Conservation (phyloP, 495 filamentous ascomycete species). For the Tuber brumale region DNA sequence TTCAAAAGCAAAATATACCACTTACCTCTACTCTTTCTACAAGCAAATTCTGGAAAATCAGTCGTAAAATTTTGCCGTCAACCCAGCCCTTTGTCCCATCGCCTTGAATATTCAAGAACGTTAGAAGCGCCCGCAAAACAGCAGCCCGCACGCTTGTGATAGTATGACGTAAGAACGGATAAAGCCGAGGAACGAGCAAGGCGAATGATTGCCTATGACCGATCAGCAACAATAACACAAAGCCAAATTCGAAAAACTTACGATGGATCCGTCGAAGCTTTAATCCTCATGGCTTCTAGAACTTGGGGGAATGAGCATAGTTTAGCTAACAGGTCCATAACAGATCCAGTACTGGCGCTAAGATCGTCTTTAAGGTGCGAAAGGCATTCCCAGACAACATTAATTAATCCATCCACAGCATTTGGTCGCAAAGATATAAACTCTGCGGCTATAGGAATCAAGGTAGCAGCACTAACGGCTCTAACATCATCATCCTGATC, state of each 20-base stretch:
- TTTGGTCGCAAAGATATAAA: constrained; percentile 75
- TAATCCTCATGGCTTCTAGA: constrained; percentile 84
- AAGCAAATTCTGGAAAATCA: constrained; percentile 89
- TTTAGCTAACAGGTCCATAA: constrained; percentile 95
- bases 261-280: constrained; percentile 64
- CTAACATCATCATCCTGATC: constrained; percentile 93
- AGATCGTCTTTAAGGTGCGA: constrained; percentile 92
- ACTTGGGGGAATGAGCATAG: constrained; percentile 92
- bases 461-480: constrained; percentile 88
- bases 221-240: constrained; percentile 12
- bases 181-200: constrained; percentile 83
- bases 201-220: constrained; percentile 70
- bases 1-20: constrained; percentile 1
- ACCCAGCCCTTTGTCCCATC: constrained; percentile 85
- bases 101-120: constrained; percentile 79
- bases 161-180: constrained; percentile 92
- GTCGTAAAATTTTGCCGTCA: constrained; percentile 75
- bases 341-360: constrained; percentile 91
- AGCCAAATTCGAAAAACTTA: constrained; percentile 20
- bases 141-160: constrained; percentile 92
- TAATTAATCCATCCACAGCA: constrained; percentile 72
- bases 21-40: constrained; percentile 79
- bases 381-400: constrained; percentile 94
- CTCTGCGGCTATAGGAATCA: constrained; percentile 91
- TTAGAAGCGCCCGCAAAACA: constrained; percentile 84